phyloP scores from a whole-genome alignment of 208 protist species.

The Trypanosoma platydactyli region DNA sequence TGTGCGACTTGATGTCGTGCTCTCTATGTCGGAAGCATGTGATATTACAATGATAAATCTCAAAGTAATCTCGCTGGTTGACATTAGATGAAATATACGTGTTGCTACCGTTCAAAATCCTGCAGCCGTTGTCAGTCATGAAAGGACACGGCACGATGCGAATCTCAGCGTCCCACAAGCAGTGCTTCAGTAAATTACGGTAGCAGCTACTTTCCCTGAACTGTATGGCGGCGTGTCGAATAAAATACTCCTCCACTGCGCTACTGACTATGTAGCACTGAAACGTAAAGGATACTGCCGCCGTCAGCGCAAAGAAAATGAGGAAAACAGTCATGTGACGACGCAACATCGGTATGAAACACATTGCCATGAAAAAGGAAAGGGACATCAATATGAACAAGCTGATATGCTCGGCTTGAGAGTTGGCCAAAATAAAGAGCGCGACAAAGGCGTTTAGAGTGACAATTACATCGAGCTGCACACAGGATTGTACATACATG shows the following conservation, averaged over 20 bases:
- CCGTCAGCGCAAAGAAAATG: constrained; percentile 18
- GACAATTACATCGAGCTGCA: constrained; percentile 54
- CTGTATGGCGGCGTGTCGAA: constrained; percentile 12
- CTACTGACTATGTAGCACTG: constrained; percentile 13
- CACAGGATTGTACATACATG: constrained; percentile 46
- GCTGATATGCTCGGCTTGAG: constrained; percentile 19
- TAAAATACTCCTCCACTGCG: constrained; percentile 18
- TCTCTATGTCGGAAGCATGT: constrained; percentile 30
- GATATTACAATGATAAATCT: constrained; percentile 32
- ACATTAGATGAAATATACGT: constrained; percentile 43
- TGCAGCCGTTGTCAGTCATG: neutral
- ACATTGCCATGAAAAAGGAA: constrained; percentile 28
- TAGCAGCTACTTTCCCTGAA: constrained; percentile 35
- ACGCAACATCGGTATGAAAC: constrained; percentile 39
- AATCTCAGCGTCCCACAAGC: constrained; percentile 11
- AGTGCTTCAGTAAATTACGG: constrained; percentile 19
- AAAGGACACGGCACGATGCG: constrained; percentile 8
- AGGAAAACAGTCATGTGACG: constrained; percentile 34
- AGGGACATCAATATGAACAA: constrained; percentile 21
- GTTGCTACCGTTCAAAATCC: constrained; percentile 32
- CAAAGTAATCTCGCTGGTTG: constrained; percentile 37
- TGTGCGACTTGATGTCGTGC: constrained; percentile 9
- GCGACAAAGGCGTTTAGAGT: constrained; percentile 43
- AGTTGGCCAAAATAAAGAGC: constrained; percentile 42
- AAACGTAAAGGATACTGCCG: constrained; percentile 18